phyloP scores from a whole-genome alignment of 257 asterid genomes.

The Haberlea rhodopensis region DNA sequence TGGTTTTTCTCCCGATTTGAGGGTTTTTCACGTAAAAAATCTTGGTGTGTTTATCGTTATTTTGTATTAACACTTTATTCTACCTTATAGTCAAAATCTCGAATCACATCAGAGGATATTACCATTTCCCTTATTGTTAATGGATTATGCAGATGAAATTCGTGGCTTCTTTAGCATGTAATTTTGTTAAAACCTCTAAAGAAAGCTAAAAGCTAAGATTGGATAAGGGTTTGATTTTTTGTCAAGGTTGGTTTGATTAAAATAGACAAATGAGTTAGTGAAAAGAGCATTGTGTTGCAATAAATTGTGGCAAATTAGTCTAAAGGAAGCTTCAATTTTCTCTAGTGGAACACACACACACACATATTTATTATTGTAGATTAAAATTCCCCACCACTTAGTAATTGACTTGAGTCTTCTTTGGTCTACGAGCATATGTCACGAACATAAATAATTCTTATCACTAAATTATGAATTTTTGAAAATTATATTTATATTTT shows the following conservation, averaged over 20 bases:
- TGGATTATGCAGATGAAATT: constrained; percentile 21
- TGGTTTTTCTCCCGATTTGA: no score
- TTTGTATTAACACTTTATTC: no score
- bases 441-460: background rate
- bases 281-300: constrained; percentile 14
- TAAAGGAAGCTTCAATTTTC: constrained; percentile 17
- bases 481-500: no score
- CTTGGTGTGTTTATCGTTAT: no score
- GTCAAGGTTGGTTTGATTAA: background rate
- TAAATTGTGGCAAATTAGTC: constrained; percentile 14
- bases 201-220: background rate
- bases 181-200: background rate
- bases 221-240: background rate
- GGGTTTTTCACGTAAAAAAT: no score
- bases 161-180: constrained; percentile 37
- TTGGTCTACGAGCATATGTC: background rate
- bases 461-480: background rate
- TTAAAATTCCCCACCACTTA: constrained; percentile 1
- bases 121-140: background rate
- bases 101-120: no score
- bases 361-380: no score
- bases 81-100: no score
- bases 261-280: constrained; percentile 28
- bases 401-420: background rate
- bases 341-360: constrained; percentile 25